Evolutionary conservation across 1,284 basidiomycete genomes (phyloP), one percentile per base, ranked within the genome.

Genomic region (Pyrrhoderma lamaoense): DNA sequence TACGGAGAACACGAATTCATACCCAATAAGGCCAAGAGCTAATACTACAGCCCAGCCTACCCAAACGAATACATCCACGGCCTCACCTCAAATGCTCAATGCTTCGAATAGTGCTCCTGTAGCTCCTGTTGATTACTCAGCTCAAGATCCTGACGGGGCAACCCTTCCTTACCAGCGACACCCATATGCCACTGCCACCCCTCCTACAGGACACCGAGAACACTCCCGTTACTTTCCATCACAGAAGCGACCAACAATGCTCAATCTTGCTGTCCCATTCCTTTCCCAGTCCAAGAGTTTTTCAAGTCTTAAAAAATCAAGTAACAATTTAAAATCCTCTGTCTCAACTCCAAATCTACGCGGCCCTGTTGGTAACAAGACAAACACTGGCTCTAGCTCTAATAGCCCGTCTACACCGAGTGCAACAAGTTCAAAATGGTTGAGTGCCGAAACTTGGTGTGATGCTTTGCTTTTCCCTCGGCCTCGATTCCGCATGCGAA

Each of bases 371-470:
- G 31, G 49, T 44, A n/a, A 51, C 51, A 21, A 55, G 51, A 18
- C 52, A 35, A 51, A 43, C 47, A 56, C 42, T 36, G 47, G 44
- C 53, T 52, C 25, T 42, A 38, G 19, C 51, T 53, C 45, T 53
- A 27, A 46, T 42, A 57, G 38, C 46, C 45, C 42, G 16, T 46
- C 45, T 34, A 23, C 45, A 14, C 16, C 23, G 43, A 56, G 51
- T 44, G 31, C 40, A 51, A 56, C 3, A 38, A 55, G 16, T 45
- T 68, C 61, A 66, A 68, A 79, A 5, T 86, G 82, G 82, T 59
- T 87, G 1, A 76, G 79, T 1, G 76, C 84, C 0, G 83, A 88
- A 65, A 80, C 82, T 8, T 86, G 85, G 83, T 89, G 86, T 64
- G 84, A 87, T 58, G 85, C 85, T 1, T 58, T 89, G 2, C 64